Evolutionary conservation across 176 grass and related monocot species (phyloP), one percentile per base, ranked within the genome.

Genomic region (Otatea glauca): DNA sequence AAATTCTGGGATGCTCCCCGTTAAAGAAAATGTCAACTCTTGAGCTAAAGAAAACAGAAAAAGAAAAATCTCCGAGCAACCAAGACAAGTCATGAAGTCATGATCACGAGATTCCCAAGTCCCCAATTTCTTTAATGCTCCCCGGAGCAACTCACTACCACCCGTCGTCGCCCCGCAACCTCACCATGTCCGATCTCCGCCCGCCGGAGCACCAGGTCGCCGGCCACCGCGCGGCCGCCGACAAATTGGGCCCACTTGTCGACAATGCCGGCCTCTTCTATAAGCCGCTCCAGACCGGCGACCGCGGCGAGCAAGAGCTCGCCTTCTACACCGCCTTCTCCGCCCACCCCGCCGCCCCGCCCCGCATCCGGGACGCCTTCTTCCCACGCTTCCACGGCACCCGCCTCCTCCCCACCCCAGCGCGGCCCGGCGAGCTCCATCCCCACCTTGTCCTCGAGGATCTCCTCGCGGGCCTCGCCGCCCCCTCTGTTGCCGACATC

Each of bases 191-290:
- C 37, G 90, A 89, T 79, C 89, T 92, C 62, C 86, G 76, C 47
- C 63, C 79, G 76, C 95, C 96, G 64, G 92, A 93, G 79, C 85
- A 98, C 89, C 92, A 98, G 70, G 96, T 98, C 2, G 89, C 88
- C 3, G 91, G 93, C 25, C 96, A 98, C 50, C 72, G 85, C 37
- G 76, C 80, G 15, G 35, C 42, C 8, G 15, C 73, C 32, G 47
- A 50, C 65, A 72, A 81, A 25, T 69, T 85, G 6, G 91, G 96
- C 0, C 96, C 96, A 13, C 77, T 98, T 2, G 61, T 98, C 76
- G 91, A 95, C 75, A 83, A 80, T 54, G 18, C 79, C 0, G 93
- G 93, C 15, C 80, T 84, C 77, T 98, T 98, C 73, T 98, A 90
- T 85, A 95, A 98, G 79, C 93, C 91, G 39, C 87, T 98, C 51